Percentiles rank a stretch among this genome's conserved stretches.
These are phyloP conservation scores for Eremothecium cymbalariae DNA, from an alignment of 1,139 yeast genomes.

Conservation along the genomic window DNA sequence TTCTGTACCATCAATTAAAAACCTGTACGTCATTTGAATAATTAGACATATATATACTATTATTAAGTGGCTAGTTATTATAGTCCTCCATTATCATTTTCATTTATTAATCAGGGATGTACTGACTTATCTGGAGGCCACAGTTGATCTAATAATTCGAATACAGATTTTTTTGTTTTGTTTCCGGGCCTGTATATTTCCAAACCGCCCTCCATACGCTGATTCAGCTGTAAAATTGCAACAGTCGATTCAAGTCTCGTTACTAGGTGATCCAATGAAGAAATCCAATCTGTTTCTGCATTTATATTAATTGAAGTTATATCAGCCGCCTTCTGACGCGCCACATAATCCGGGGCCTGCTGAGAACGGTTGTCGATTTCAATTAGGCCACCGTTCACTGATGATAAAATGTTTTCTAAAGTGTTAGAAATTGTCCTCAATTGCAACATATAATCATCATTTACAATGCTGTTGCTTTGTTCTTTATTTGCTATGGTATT, in stretches of 20 bases:
- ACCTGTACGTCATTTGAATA: no score
- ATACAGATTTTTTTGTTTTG: conserved; percentile 14
- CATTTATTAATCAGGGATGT: no score
- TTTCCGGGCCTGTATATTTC: conserved; percentile 15
- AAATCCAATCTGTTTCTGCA: conserved; percentile 22
- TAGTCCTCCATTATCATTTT: no score
- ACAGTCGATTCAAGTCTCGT: conserved; percentile 28
- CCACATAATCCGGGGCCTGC: conserved; percentile 8
- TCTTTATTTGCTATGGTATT: conserved; percentile 28
- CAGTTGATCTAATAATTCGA: conserved; percentile 20
- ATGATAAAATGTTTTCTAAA: conserved; percentile 22
- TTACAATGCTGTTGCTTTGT: conserved; percentile 20
- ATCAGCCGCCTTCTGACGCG: conserved; percentile 16
- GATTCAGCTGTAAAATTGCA: conserved; percentile 25
- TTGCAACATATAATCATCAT: conserved; percentile 22
- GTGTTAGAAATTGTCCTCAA: conserved; percentile 22
- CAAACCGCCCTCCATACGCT: conserved; percentile 20
- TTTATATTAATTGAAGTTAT: conserved; percentile 15
- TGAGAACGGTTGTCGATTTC: conserved; percentile 12
- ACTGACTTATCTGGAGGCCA: neutral
- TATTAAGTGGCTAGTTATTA: no score
- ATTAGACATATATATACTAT: no score
- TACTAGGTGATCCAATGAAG: conserved; percentile 29
- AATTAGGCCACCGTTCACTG: conserved; percentile 20
- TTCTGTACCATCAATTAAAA: no score